A percentile compares a stretch with the other conserved stretches of the same genome.
Evolutionary conservation across 2,329 filamentous ascomycete species (phyloP).

Genomic region (Fonsecaea erecta): DNA sequence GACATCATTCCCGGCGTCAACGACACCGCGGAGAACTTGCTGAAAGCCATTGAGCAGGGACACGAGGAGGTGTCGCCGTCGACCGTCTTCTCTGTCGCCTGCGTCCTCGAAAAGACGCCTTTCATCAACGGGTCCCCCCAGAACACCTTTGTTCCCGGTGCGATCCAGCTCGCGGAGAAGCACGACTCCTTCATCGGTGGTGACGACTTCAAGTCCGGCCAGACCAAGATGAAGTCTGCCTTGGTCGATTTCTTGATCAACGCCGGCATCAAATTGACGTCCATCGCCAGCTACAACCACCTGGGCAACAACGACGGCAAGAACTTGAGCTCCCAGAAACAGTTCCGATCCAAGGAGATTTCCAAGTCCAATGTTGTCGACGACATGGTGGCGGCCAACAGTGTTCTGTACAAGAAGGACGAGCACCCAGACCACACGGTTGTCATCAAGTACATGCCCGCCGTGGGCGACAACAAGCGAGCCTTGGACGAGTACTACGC

Average conservation of each 20-base stretch:
- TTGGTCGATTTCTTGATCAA: conserved; percentile 98
- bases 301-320: conserved; percentile 99
- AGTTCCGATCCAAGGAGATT: conserved; percentile 99
- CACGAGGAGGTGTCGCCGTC: conserved; percentile 94
- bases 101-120: conserved; percentile 83
- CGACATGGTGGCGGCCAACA: conserved; percentile 98
- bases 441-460: conserved; percentile 99
- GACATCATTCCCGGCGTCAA: conserved; percentile 88
- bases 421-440: conserved; percentile 98
- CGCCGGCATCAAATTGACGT: conserved; percentile 97
- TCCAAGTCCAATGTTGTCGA: conserved; percentile 99
- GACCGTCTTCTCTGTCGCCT: conserved; percentile 93
- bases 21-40: conserved; percentile 91
- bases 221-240: conserved; percentile 99
- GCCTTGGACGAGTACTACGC: conserved; percentile 98
- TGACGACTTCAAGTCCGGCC: conserved; percentile 99
- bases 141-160: conserved; percentile 97
- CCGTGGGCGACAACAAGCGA: conserved; percentile 98
- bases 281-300: conserved; percentile 98
- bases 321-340: conserved; percentile 95
- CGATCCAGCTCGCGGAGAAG: conserved; percentile 83
- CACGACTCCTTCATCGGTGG: conserved; percentile 91
- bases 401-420: conserved; percentile 82
- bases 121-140: conserved; percentile 99
- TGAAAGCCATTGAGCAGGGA: conserved; percentile 82